Evolutionary conservation across 2,329 filamentous ascomycete genomes (phyloP).

Genomic region (Penicillium sp.): DNA sequence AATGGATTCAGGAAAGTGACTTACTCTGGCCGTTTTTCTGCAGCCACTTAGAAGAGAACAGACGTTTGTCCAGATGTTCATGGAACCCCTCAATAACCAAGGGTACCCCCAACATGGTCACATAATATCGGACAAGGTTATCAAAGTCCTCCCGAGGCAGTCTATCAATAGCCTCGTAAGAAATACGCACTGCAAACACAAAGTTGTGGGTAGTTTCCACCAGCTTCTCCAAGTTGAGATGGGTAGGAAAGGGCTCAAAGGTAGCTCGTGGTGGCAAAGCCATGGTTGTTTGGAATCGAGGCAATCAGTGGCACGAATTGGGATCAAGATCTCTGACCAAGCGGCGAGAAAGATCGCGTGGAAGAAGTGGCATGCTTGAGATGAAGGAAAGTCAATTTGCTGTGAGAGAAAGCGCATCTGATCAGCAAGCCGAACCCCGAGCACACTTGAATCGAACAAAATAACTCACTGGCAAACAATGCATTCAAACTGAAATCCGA

Average conservation of each 20-base stretch:
- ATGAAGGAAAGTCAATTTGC: not conserved
- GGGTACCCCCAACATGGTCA: constrained; percentile 81
- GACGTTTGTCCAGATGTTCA: constrained; percentile 67
- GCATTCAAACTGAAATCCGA: not conserved
- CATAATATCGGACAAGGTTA: constrained; percentile 77
- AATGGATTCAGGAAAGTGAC: not conserved
- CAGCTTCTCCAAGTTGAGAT: constrained; percentile 73
- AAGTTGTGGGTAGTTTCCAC: constrained; percentile 82
- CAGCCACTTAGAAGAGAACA: constrained; percentile 81
- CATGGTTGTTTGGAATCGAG: not conserved
- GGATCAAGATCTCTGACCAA: not conserved
- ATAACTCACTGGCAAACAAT: not conserved
- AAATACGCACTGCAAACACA: constrained; percentile 79
- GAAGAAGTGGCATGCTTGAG: not conserved
- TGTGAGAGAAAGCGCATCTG: not conserved
- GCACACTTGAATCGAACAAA: not conserved
- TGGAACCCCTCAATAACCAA: constrained; percentile 91
- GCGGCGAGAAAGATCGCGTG: not conserved
- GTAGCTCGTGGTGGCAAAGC: constrained; percentile 60
- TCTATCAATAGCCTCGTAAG: constrained; percentile 72
- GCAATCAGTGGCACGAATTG: not conserved
- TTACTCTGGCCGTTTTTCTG: constrained; percentile 57
- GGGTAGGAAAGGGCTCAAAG: constrained; percentile 86
- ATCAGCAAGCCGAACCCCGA: not conserved
- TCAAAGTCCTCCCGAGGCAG: constrained; percentile 80